These are phyloP conservation scores for Malus sieversii DNA, from an alignment of 306 rosid genomes.

Conservation along the genomic window DNA sequence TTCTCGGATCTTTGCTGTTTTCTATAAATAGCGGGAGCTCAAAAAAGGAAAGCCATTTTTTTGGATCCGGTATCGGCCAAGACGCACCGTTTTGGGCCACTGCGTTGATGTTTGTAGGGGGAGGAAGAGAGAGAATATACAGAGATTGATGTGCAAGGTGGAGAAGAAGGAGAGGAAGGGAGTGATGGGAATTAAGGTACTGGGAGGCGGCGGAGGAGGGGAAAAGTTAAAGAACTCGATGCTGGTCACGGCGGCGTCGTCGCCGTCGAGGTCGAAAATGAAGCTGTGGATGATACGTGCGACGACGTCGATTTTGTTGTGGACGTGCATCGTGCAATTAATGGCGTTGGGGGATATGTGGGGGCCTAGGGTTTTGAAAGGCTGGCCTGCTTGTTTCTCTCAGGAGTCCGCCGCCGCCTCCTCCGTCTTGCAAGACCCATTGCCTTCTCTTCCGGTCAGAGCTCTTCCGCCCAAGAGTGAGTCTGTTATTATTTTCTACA, in stretches of 20 bases:
- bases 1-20: neutral
- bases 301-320: slow-evolving; percentile 71
- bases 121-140: slow-evolving; percentile 22
- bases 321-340: slow-evolving; percentile 92
- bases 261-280: slow-evolving; percentile 57
- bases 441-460: slow-evolving; percentile 36
- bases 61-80: slow-evolving; percentile 38
- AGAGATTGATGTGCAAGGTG: slow-evolving; percentile 37
- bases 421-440: slow-evolving; percentile 30
- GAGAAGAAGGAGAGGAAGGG: slow-evolving; percentile 37
- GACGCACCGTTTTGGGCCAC: neutral
- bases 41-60: neutral
- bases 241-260: slow-evolving; percentile 28
- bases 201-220: slow-evolving; percentile 44
- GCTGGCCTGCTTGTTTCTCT: slow-evolving; percentile 95
- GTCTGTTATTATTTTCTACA: slow-evolving; percentile 9
- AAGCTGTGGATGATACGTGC: slow-evolving; percentile 95
- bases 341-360: slow-evolving; percentile 84
- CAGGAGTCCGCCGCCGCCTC: slow-evolving; percentile 46
- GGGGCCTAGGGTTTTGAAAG: slow-evolving; percentile 96
- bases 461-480: slow-evolving; percentile 92
- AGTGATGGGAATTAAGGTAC: slow-evolving; percentile 63
- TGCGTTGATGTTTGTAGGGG: neutral
- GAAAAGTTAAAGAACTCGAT: slow-evolving; percentile 49
- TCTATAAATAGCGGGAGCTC: neutral